Evolutionary conservation across 169 alveolate genomes (phyloP).

Genomic region (Perkinsus marinus): DNA sequence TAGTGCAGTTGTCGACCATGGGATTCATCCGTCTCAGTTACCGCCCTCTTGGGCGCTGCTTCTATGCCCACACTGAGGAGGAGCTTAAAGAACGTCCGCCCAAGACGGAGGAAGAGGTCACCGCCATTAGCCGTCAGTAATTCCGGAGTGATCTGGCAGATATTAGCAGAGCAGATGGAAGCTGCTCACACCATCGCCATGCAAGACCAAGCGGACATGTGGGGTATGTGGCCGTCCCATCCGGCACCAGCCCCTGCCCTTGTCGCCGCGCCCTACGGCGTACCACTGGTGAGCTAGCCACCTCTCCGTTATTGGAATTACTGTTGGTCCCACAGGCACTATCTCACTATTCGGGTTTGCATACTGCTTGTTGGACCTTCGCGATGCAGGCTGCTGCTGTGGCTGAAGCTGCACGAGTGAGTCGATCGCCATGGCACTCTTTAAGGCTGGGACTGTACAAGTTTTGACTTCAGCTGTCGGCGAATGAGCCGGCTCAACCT

Average conservation of each 20-base stretch:
- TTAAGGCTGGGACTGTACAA: too few species aligned
- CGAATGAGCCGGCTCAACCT: too few species aligned
- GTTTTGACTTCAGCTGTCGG: too few species aligned
- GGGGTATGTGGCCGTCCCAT: not conserved
- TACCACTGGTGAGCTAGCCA: not conserved
- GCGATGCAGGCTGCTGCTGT: not conserved
- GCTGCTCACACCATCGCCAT: not conserved
- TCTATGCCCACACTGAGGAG: not conserved
- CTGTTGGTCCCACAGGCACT: not conserved
- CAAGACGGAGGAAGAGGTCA: not conserved
- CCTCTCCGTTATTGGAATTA: not conserved
- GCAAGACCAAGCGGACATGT: not conserved
- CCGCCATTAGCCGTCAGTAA: not conserved
- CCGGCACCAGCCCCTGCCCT: not conserved
- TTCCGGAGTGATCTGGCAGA: not conserved
- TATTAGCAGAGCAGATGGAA: not conserved
- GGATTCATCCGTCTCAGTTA: not conserved
- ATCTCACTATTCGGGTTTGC: not conserved
- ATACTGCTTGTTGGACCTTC: not conserved
- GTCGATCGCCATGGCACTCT: not conserved
- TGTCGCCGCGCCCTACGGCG: not conserved
- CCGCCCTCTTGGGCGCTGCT: not conserved
- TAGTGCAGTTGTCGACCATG: not conserved
- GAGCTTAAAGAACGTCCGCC: not conserved
- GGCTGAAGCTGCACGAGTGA: not conserved